These are phyloP conservation scores for Hanseniaspora lachancei DNA, from an alignment of 805 yeast species.

Conservation along the genomic window DNA sequence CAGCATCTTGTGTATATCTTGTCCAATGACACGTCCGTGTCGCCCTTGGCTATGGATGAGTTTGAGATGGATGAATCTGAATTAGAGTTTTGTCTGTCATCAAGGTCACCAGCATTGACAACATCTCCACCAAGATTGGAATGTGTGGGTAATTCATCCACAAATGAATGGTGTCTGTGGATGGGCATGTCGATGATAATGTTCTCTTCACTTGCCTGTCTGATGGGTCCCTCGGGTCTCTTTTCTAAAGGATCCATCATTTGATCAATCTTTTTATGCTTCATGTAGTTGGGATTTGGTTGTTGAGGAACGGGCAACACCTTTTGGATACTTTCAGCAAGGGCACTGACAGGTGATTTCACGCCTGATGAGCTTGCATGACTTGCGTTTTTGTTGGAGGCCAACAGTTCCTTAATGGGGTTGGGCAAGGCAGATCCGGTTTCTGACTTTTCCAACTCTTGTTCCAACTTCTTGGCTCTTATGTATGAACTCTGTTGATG, in stretches of 20 bases:
- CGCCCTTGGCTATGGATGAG: neutral
- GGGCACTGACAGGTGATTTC: conserved; percentile 3
- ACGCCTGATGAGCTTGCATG: neutral
- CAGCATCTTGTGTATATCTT: conserved; percentile 83
- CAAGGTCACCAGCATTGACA: conserved; percentile 25
- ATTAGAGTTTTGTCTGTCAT: conserved; percentile 2
- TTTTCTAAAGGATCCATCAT: conserved; percentile 5
- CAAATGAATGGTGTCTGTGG: conserved; percentile 44
- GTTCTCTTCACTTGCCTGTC: conserved; percentile 18
- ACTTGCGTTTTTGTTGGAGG: neutral
- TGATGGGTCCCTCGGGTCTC: conserved; percentile 16
- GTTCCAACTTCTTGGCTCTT: conserved; percentile 57
- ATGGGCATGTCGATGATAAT: conserved; percentile 62
- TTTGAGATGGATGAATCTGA: neutral
- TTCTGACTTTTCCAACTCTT: conserved; percentile 33
- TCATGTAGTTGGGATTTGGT: neutral
- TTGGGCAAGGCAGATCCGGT: conserved; percentile 22
- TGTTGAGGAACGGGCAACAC: conserved; percentile 8
- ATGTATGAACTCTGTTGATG: conserved; percentile 68
- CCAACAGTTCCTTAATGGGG: neutral
- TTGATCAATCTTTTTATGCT: neutral
- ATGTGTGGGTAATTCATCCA: conserved; percentile 21
- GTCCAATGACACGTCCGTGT: conserved; percentile 33
- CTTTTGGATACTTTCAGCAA: conserved; percentile 10
- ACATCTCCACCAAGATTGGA: conserved; percentile 14